Evolutionary conservation across 257 asterid species (phyloP), one percentile per base, ranked within the genome.

Genomic region (Primulina tabacum): DNA sequence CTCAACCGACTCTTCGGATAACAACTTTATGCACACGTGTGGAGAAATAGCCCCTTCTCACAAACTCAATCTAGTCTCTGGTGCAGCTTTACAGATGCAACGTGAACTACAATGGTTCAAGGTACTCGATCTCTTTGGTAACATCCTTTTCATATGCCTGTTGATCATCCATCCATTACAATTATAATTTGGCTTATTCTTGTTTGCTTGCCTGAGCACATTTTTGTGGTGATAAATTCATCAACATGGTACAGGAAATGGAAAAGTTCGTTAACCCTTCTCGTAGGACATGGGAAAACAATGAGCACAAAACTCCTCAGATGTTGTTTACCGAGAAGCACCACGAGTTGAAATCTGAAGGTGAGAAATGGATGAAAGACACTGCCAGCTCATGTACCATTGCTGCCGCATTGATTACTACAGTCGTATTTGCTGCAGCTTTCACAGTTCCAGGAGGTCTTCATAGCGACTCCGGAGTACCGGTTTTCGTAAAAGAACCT

Each of bases 391-490:
- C 71, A 6, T 71, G 69, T 9, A 60, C 53, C 6, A 62, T 71
- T 29, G 70, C 62, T 0, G 81, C 80, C n/a, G 40, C 73, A 1
- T 32, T 71, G 1, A 77, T 77, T 20, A 33, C 56, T 16, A 71
- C 77, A 1, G 62, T 76, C 4, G 38, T 62, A 37, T 76, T 76
- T 50, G 73, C 73, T 16, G 64, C 80, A 8, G 64, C 76, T 5
- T 58, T 76, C n/a, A 60, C 76, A 2, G 71, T 77, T 3, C 74
- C 81, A 1, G 81, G 81, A 14, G 77, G 71, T 17, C 61, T 12
- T 20, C 5, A 50, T 2, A 18, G 16, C 16, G 33, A 7, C 12
- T 47, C 12, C 1, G 78, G 78, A 21, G 6, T 26, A 5, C 73
- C 73, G 29, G 3, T 35, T 11, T 69, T 58, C 28, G 7, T 29